phyloP scores from a whole-genome alignment of 495 filamentous ascomycete genomes.

The Lophium mytilinum region DNA sequence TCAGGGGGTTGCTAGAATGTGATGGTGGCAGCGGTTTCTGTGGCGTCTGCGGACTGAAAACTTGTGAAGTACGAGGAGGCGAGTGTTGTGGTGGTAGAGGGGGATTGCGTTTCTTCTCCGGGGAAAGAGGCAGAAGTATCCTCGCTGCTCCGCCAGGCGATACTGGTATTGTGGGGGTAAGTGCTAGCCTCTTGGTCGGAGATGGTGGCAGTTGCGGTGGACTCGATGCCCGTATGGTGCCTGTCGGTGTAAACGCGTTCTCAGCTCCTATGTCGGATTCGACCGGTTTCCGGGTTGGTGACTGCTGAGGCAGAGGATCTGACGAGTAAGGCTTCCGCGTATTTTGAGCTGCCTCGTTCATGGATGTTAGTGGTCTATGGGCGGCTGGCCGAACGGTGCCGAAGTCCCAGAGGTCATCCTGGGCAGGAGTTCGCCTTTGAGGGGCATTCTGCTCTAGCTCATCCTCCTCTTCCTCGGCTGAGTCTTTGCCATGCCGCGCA shows the following conservation, averaged over 20 bases:
- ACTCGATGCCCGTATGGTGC: constrained; percentile 27
- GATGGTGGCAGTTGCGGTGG: constrained; percentile 35
- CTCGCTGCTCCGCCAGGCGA: constrained; percentile 48
- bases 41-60: constrained; percentile 35
- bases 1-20: constrained; percentile 20
- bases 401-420: constrained; percentile 94
- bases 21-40: constrained; percentile 21
- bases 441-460: constrained; percentile 42
- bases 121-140: constrained; percentile 54
- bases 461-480: constrained; percentile 51
- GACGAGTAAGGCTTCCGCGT: constrained; percentile 40
- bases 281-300: constrained; percentile 25
- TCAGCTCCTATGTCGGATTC: constrained; percentile 10
- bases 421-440: constrained; percentile 19
- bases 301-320: constrained; percentile 11
- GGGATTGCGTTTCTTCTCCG: constrained; percentile 23
- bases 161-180: constrained; percentile 28
- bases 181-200: constrained; percentile 52
- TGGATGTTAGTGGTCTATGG: constrained; percentile 43
- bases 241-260: constrained; percentile 14
- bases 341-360: constrained; percentile 70
- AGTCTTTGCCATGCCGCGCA: constrained; percentile 48
- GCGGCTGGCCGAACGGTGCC: constrained; percentile 70
- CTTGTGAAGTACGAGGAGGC: constrained; percentile 27
- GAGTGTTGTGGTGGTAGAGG: constrained; percentile 3